phyloP scores from a whole-genome alignment of 257 asterid genomes.

The Nyctanthes arbortristis region DNA sequence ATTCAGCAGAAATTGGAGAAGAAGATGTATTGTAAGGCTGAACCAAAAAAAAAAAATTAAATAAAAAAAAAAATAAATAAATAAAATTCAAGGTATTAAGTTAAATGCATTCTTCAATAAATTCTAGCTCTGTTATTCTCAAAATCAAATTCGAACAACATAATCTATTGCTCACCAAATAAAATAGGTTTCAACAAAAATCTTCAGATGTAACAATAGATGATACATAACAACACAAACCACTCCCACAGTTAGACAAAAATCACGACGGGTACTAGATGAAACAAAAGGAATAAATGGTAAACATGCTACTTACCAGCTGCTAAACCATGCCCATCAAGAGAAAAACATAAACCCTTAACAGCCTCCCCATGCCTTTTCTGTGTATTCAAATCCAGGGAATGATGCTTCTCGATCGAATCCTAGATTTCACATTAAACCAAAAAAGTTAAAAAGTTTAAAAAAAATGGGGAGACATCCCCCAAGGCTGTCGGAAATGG shows the following conservation, averaged over 20 bases:
- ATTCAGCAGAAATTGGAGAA: too few relatives aligned
- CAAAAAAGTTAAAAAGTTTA: slow-evolving; percentile 14
- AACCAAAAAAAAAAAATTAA: too few relatives aligned
- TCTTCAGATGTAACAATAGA: not conserved
- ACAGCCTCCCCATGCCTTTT: slow-evolving; percentile 97
- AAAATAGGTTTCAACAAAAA: slow-evolving; percentile 11
- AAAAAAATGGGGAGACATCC: too few relatives aligned
- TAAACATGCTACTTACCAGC: slow-evolving; percentile 53
- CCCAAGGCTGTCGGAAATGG: too few relatives aligned
- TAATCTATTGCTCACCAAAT: too few relatives aligned
- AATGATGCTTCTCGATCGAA: slow-evolving; percentile 78
- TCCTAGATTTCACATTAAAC: slow-evolving; percentile 54
- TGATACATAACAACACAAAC: slow-evolving; percentile 11
- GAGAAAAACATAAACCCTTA: slow-evolving; percentile 77
- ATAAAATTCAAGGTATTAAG: not conserved
- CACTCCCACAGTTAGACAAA: not conserved
- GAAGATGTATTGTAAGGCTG: too few relatives aligned
- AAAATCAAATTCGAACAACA: too few relatives aligned
- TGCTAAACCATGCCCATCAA: slow-evolving; percentile 76
- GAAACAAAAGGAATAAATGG: not conserved
- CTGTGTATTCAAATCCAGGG: slow-evolving; percentile 90
- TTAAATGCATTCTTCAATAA: not conserved
- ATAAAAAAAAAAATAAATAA: too few relatives aligned
- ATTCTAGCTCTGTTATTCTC: slow-evolving; percentile 1
- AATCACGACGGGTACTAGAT: not conserved